Conservation (phyloP, 192 early-diverging fungal species). For the Coemansia asiatica region DNA sequence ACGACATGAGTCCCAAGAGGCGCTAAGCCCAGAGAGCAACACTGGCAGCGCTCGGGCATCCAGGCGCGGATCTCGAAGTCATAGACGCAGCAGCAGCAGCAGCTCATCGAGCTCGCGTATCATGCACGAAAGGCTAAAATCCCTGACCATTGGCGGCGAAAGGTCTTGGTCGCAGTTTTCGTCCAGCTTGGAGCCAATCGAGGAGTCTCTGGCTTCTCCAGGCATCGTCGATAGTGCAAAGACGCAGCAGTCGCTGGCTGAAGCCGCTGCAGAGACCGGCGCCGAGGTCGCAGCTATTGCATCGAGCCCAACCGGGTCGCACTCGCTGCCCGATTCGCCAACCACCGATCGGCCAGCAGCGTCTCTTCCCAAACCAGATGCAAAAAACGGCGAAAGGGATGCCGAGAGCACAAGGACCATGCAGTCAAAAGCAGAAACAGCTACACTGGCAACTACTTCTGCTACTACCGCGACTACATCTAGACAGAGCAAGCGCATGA, state of each 20-base stretch:
- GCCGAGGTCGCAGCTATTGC: not conserved
- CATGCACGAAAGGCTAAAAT: constrained; percentile 32
- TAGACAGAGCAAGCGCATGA: constrained; percentile 24
- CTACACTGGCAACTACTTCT: not conserved
- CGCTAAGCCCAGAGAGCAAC: constrained; percentile 11
- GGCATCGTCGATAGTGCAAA: not conserved
- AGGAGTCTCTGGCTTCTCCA: constrained; percentile 37
- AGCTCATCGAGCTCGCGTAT: constrained; percentile 28
- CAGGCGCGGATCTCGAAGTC: constrained; percentile 29
- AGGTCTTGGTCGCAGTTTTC: constrained; percentile 38
- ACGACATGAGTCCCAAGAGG: constrained; percentile 36
- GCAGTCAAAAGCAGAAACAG: not conserved
- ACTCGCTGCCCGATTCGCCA: not conserved
- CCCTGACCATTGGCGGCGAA: constrained; percentile 22
- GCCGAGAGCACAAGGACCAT: constrained; percentile 2
- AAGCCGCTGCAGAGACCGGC: not conserved
- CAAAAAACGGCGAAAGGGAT: not conserved
- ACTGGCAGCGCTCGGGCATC: constrained; percentile 14
- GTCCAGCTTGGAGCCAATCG: constrained; percentile 39
- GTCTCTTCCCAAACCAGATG: not conserved
- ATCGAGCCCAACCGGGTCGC: not conserved
- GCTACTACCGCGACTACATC: not conserved
- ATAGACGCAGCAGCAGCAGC: constrained; percentile 31
- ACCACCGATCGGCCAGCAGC: not conserved
- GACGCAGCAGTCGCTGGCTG: not conserved